Evolutionary conservation across 306 rosid species (phyloP).

Genomic region (Lathyrus aphaca): DNA sequence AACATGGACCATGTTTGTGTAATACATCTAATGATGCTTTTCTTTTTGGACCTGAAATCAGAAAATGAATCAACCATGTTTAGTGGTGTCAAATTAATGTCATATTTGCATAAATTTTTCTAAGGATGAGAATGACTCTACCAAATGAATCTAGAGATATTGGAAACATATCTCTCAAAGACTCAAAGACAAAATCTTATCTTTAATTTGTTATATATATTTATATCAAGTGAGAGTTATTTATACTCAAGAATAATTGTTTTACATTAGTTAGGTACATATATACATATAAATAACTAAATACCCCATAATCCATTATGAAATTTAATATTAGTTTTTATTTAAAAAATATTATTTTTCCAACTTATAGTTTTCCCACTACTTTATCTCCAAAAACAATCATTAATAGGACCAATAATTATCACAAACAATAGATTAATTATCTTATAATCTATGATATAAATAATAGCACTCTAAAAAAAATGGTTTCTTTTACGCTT

Average conservation of each 20-base stretch:
- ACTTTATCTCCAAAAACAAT: no score
- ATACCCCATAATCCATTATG: background rate
- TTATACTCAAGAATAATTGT: background rate
- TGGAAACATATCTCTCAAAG: background rate
- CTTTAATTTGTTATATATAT: conserved; percentile 21
- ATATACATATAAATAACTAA: conserved; percentile 12
- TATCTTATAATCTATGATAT: background rate
- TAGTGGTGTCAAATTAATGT: background rate
- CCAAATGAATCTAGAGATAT: background rate
- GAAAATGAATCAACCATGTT: background rate
- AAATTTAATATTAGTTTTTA: conserved; percentile 10
- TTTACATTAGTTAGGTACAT: conserved; percentile 34
- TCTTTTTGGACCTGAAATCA: conserved; percentile 34
- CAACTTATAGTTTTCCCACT: background rate
- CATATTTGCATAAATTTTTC: no score
- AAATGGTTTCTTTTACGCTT: background rate
- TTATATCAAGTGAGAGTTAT: conserved; percentile 5
- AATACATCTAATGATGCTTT: conserved; percentile 51
- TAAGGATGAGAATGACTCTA: conserved; percentile 1
- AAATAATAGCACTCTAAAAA: background rate
- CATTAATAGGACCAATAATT: background rate
- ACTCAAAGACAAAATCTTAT: conserved; percentile 26
- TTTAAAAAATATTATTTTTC: background rate
- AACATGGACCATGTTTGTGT: conserved; percentile 67
- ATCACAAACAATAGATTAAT: background rate